A percentile compares a stretch with the other conserved stretches of the same genome.
These are phyloP conservation scores for Periconia sp. DNA, from an alignment of 2,329 filamentous ascomycete genomes.

Conservation along the genomic window DNA sequence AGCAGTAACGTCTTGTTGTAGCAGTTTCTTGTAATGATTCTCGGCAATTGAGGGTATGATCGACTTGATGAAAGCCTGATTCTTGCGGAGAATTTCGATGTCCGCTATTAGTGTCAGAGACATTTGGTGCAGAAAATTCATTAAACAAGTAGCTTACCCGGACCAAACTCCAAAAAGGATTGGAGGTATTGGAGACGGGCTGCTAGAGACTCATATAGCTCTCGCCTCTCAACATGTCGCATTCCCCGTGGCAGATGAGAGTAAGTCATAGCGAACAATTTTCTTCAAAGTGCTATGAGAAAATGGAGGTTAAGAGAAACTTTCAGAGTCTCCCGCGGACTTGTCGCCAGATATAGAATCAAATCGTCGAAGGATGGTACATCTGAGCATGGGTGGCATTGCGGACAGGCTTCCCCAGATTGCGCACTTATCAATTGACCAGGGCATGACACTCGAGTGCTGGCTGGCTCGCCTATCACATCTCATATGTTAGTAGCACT, in stretches of 20 bases:
- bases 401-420: too few relatives aligned
- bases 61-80: conserved; percentile 6
- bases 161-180: conserved; percentile 9
- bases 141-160: neutral
- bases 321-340: too few relatives aligned
- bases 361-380: too few relatives aligned
- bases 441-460: too few relatives aligned
- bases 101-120: conserved; percentile 4
- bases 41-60: conserved; percentile 8
- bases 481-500: too few relatives aligned
- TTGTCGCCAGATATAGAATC: too few relatives aligned
- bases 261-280: neutral
- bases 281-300: too few relatives aligned
- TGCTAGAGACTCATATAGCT: conserved; percentile 4
- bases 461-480: too few relatives aligned
- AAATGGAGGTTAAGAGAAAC: too few relatives aligned
- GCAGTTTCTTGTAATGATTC: conserved; percentile 5
- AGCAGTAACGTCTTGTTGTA: conserved; percentile 9
- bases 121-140: too few relatives aligned
- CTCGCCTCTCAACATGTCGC: conserved; percentile 7
- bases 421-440: too few relatives aligned
- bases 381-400: too few relatives aligned
- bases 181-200: conserved; percentile 4
- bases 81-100: neutral
- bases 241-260: conserved; percentile 6